Percentiles rank a stretch among this genome's conserved stretches.
phyloP scores from a whole-genome alignment of 2,329 filamentous ascomycete genomes.

The Huntiella bhutanensis region DNA sequence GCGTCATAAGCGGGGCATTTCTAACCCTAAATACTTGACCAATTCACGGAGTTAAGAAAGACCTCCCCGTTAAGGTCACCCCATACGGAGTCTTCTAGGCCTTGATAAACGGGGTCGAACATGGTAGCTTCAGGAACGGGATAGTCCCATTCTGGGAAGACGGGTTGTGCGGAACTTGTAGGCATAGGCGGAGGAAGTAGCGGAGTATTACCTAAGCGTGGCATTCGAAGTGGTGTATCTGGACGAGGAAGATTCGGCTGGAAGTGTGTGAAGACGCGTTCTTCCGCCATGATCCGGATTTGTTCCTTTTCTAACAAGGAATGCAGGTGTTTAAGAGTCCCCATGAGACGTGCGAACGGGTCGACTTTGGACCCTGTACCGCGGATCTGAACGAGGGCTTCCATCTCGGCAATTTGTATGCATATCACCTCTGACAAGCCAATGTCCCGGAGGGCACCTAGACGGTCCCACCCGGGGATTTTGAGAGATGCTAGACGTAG shows the following conservation, averaged over 20 bases:
- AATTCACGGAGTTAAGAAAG: constrained; percentile 17
- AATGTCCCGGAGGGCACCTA: constrained; percentile 20
- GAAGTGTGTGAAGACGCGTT: neutral
- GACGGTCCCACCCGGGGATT: constrained; percentile 27
- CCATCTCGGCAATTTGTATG: constrained; percentile 17
- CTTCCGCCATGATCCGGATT: constrained; percentile 1
- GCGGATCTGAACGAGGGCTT: constrained; percentile 15
- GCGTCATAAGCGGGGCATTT: too few relatives aligned
- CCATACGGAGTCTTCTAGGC: constrained; percentile 7
- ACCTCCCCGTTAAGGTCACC: constrained; percentile 19
- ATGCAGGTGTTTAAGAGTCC: constrained; percentile 9
- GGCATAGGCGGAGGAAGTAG: too few relatives aligned
- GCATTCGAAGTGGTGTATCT: too few relatives aligned
- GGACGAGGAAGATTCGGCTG: neutral
- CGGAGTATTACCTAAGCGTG: too few relatives aligned
- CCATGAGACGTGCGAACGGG: constrained; percentile 11
- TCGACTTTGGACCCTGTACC: constrained; percentile 8
- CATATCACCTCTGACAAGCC: constrained; percentile 18
- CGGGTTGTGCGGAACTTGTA: too few relatives aligned
- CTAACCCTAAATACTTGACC: neutral
- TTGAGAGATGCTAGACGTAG: constrained; percentile 28
- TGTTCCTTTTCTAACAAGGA: constrained; percentile 11
- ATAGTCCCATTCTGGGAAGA: too few relatives aligned
- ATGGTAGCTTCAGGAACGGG: neutral
- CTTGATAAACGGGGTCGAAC: constrained; percentile 25